phyloP scores from a whole-genome alignment of 1,139 yeast genomes.

The Geotrichum australiense region DNA sequence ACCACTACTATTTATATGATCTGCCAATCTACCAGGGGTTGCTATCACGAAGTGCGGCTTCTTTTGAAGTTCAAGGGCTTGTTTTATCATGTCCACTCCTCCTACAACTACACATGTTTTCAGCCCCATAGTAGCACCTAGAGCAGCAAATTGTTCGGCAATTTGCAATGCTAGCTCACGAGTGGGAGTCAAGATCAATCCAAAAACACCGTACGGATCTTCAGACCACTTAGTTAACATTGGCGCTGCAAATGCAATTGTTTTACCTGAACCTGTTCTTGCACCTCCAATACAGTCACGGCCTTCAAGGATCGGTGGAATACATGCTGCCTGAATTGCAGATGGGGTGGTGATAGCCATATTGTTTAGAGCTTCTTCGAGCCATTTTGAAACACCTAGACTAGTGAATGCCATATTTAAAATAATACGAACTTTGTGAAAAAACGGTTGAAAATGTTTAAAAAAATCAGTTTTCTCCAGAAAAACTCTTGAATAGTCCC shows the following conservation, averaged over 20 bases:
- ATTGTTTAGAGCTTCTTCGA: slow-evolving; percentile 67
- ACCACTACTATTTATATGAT: slow-evolving; percentile 81
- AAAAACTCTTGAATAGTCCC: too few species aligned
- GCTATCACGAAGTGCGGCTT: slow-evolving; percentile 94
- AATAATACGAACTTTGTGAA: too few species aligned
- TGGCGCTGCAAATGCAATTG: slow-evolving; percentile 95
- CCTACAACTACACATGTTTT: slow-evolving; percentile 81
- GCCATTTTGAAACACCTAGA: slow-evolving; percentile 81
- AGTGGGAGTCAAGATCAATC: slow-evolving; percentile 86
- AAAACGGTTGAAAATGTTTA: too few species aligned
- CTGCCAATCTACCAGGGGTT: slow-evolving; percentile 95
- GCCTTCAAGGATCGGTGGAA: slow-evolving; percentile 76
- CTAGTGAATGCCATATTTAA: slow-evolving; percentile 48
- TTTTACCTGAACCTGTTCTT: slow-evolving; percentile 96
- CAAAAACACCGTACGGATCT: slow-evolving; percentile 91
- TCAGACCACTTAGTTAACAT: slow-evolving; percentile 91
- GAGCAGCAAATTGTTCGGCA: slow-evolving; percentile 91
- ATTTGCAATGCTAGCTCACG: slow-evolving; percentile 92
- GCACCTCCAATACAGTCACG: slow-evolving; percentile 98
- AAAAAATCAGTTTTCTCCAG: too few species aligned
- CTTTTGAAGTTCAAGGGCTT: slow-evolving; percentile 70
- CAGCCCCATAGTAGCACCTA: slow-evolving; percentile 85
- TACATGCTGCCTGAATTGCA: slow-evolving; percentile 78
- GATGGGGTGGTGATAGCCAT: slow-evolving; percentile 85
- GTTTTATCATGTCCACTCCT: slow-evolving; percentile 87